A percentile compares a stretch with the other conserved stretches of the same genome.
Evolutionary conservation across 2,329 filamentous ascomycete genomes (phyloP).

Genomic region (Colletotrichum ledebouriae): DNA sequence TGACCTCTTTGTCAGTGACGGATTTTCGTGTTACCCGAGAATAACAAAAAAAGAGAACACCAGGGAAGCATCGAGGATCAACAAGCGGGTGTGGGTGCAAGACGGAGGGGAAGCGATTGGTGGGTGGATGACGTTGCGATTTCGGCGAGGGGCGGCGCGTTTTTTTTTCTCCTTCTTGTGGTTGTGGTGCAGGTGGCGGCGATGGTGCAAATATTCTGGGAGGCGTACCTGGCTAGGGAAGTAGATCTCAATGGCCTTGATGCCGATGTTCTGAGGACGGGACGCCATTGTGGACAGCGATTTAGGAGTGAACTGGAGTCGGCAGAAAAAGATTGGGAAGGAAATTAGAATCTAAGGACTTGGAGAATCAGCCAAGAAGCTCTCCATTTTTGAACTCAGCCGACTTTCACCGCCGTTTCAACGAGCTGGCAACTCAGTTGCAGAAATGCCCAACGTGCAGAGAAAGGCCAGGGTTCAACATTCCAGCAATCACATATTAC

Average conservation of each 20-base stretch:
- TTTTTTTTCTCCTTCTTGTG: not conserved
- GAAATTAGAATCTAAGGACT: slow-evolving; percentile 2
- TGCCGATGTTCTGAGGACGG: slow-evolving; percentile 88
- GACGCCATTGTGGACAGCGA: slow-evolving; percentile 71
- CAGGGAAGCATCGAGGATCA: not conserved
- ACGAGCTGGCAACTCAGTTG: slow-evolving; percentile 23
- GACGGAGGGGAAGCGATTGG: slow-evolving; percentile 22
- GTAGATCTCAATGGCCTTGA: slow-evolving; percentile 93
- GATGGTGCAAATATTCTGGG: slow-evolving; percentile 44
- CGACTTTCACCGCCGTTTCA: slow-evolving; percentile 44
- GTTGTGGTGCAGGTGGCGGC: slow-evolving; percentile 16
- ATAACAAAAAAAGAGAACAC: not conserved
- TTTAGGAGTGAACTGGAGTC: slow-evolving; percentile 9
- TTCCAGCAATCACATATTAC: slow-evolving; percentile 10
- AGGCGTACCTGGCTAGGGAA: slow-evolving; percentile 83
- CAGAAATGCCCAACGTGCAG: slow-evolving; percentile 34
- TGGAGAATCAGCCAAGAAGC: slow-evolving; percentile 25
- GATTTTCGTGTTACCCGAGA: not conserved
- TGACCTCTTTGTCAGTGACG: not conserved
- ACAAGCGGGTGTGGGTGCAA: not conserved
- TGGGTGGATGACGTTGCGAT: slow-evolving; percentile 43
- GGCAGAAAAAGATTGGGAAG: slow-evolving; percentile 1
- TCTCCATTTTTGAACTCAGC: slow-evolving; percentile 30
- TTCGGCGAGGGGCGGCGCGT: slow-evolving; percentile 39
- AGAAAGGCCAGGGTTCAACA: slow-evolving; percentile 33